Evolutionary conservation across 148 eudicot genomes (phyloP), one percentile per base, ranked within the genome.

Genomic region (Polygonum aviculare): DNA sequence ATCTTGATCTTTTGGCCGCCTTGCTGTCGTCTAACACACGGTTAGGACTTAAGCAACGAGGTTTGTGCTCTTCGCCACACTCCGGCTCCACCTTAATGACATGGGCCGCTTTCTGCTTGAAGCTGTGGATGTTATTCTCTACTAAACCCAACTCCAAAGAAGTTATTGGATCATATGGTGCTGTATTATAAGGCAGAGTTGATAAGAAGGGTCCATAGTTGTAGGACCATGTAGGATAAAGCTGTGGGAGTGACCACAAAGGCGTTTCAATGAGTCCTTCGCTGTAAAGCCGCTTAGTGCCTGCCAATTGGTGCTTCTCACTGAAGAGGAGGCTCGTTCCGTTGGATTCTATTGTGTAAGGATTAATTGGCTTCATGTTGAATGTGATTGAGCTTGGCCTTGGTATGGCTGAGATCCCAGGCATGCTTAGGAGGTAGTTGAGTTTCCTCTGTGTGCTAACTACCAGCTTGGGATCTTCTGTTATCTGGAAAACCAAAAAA

Each of bases 1-100:
- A 67, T 67, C 72, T 67, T 67, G 72, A 36, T 67, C 72, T 67
- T 67, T 67, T 67, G 72, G 72, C 45, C 18, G 72, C 44, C 44
- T 67, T 67, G 72, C 4, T 60, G 36, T 14, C 38, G 41, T 67
- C 72, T 67, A 38, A 67, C 18, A 18, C 72, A 67, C 16, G 8
- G 35, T 65, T 65, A 33, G 71, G 72, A 67, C 4, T 36, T 67
- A 67, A 67, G 45, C 72, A 67, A 16, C 44, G 12, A 7, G 72
- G 5, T 67, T 36, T 38, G 45, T 35, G 7, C 36, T 67, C 44
- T 67, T 67, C 72, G 38, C 19, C 44, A 67, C 41, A 35, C 21
- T 67, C 72, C 2, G 41, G 44, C 7, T 67, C 72, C 45, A 67
- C 45, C 72, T 67, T 67, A 67, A 67, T 33, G 3, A 36, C 16